phyloP scores from a whole-genome alignment of 202 grass and related monocot genomes.

The Elaeis oleifera region DNA sequence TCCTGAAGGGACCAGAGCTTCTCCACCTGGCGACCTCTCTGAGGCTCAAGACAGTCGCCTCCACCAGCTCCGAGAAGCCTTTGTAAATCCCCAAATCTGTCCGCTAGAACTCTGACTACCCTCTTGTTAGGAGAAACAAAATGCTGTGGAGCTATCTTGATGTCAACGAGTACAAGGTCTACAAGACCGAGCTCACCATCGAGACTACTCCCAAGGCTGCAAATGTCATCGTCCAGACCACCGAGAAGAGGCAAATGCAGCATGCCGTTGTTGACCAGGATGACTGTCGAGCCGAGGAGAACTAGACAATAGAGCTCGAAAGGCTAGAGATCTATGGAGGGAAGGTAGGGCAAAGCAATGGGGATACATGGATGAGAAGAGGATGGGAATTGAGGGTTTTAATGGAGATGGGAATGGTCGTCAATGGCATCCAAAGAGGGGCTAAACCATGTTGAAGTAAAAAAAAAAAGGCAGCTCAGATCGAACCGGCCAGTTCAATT shows the following conservation, averaged over 20 bases:
- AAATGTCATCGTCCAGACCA: slow-evolving; percentile 72
- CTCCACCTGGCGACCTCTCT: slow-evolving; percentile 23
- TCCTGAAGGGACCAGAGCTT: slow-evolving; percentile 83
- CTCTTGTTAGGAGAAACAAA: slow-evolving; percentile 19
- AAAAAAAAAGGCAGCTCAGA: no score
- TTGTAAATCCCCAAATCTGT: slow-evolving; percentile 21
- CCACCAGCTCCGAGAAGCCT: slow-evolving; percentile 25
- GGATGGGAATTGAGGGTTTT: no score
- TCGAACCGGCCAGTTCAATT: no score
- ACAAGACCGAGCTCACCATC: slow-evolving; percentile 25
- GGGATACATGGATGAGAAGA: no score
- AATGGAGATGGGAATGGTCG: no score
- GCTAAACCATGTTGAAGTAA: no score
- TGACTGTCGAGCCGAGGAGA: neutral
- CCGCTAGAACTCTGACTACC: slow-evolving; percentile 15
- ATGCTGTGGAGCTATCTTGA: slow-evolving; percentile 14
- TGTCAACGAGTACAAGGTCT: slow-evolving; percentile 42
- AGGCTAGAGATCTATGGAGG: slow-evolving; percentile 33
- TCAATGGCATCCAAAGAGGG: no score
- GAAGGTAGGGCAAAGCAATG: no score
- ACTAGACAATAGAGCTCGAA: neutral
- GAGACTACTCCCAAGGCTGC: slow-evolving; percentile 17
- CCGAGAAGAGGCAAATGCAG: slow-evolving; percentile 21
- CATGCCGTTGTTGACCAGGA: slow-evolving; percentile 2
- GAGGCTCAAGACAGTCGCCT: slow-evolving; percentile 29